A percentile compares a stretch with the other conserved stretches of the same genome.
These are phyloP conservation scores for Glutinoglossum americanum DNA, from an alignment of 495 filamentous ascomycete genomes.

Conservation along the genomic window DNA sequence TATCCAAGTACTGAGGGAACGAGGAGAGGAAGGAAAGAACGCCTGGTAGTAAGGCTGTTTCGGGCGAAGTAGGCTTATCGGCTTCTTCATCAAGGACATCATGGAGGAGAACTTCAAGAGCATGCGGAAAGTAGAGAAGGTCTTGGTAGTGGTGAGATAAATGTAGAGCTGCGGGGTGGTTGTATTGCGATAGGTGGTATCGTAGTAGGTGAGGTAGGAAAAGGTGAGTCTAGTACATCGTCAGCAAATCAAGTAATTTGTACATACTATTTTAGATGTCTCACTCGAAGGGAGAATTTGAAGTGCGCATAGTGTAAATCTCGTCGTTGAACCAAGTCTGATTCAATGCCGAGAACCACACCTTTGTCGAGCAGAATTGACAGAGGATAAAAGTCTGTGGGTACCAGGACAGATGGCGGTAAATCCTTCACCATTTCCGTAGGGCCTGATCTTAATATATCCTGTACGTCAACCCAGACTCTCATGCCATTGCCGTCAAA, in stretches of 20 bases:
- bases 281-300: conserved; percentile 24
- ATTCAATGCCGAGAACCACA: conserved; percentile 74
- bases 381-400: conserved; percentile 83
- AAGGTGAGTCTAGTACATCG: conserved; percentile 24
- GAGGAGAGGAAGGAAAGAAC: conserved; percentile 79
- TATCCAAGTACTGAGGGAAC: conserved; percentile 77
- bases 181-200: conserved; percentile 47
- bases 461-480: conserved; percentile 80
- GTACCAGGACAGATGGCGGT: conserved; percentile 39
- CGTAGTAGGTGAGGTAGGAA: conserved; percentile 77
- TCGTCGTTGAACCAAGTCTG: conserved; percentile 74
- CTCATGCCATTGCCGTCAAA: conserved; percentile 70
- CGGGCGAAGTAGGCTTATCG: conserved; percentile 36
- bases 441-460: conserved; percentile 47
- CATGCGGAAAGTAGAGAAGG: conserved; percentile 79
- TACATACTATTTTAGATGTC: conserved; percentile 2
- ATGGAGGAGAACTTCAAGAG: conserved; percentile 78
- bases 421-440: conserved; percentile 32
- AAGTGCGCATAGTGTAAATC: conserved; percentile 77
- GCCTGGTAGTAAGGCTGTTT: conserved; percentile 57
- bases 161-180: conserved; percentile 42
- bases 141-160: conserved; percentile 65
- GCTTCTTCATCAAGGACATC: conserved; percentile 89
- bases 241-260: neutral
- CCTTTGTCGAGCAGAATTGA: conserved; percentile 66